These are phyloP conservation scores for Cryptosporidium meleagridis DNA, from an alignment of 169 alveolate species.

Conservation along the genomic window DNA sequence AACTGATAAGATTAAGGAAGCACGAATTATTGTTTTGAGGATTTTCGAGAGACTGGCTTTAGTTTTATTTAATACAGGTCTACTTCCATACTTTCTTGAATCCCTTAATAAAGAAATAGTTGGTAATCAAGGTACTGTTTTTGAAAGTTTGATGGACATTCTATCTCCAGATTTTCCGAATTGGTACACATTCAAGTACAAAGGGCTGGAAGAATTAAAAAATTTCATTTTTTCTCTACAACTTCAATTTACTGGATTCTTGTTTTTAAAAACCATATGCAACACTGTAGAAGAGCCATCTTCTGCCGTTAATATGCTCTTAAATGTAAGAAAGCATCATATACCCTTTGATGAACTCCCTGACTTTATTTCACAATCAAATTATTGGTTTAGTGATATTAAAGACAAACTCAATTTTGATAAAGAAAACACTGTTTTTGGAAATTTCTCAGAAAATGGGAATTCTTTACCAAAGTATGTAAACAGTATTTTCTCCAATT, in stretches of 20 bases:
- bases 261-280: conserved; percentile 17
- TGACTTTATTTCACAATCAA: conserved; percentile 30
- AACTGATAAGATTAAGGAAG: not conserved
- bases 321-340: not conserved
- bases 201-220: not conserved
- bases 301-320: not conserved
- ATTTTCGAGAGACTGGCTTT: conserved; percentile 29
- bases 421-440: conserved; percentile 14
- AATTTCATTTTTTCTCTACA: not conserved
- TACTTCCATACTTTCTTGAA: not conserved
- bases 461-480: conserved; percentile 29
- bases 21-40: conserved; percentile 21
- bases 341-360: conserved; percentile 50
- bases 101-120: conserved; percentile 1
- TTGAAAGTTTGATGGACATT: conserved; percentile 72
- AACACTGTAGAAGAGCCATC: not conserved
- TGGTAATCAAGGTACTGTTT: not conserved
- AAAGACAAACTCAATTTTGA: conserved; percentile 40
- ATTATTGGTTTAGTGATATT: conserved; percentile 46
- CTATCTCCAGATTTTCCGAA: conserved; percentile 66
- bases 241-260: conserved; percentile 28
- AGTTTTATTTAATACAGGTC: not conserved
- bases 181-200: conserved; percentile 12
- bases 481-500: conserved; percentile 35
- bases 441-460: not conserved